These are phyloP conservation scores for Dioszegia crocea DNA, from an alignment of 768 basidiomycete genomes.

Conservation along the genomic window DNA sequence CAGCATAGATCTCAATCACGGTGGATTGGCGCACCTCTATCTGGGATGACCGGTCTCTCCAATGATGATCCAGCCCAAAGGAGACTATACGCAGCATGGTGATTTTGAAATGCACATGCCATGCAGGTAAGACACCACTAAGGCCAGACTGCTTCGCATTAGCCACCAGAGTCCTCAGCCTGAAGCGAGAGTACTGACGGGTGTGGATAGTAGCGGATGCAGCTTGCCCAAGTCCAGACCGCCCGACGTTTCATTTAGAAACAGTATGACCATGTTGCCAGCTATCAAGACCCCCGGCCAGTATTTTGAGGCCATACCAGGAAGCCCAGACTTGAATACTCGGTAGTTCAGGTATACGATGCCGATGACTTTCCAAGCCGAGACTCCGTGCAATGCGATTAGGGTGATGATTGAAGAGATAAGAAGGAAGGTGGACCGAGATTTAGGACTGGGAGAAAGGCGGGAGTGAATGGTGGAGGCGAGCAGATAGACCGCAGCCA, in stretches of 20 bases:
- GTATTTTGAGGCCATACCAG: background rate
- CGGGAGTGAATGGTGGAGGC: slow-evolving; percentile 48
- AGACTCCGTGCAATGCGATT: slow-evolving; percentile 72
- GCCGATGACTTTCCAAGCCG: slow-evolving; percentile 67
- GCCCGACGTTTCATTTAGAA: slow-evolving; percentile 67
- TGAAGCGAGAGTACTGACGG: slow-evolving; percentile 57
- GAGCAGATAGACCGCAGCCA: slow-evolving; percentile 60
- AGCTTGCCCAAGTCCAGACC: slow-evolving; percentile 69
- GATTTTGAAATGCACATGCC: slow-evolving; percentile 93
- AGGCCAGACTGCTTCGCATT: slow-evolving; percentile 49
- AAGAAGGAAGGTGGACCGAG: slow-evolving; percentile 24
- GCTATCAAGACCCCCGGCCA: slow-evolving; percentile 60
- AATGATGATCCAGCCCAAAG: slow-evolving; percentile 88
- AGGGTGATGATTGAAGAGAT: slow-evolving; percentile 64
- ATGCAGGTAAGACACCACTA: slow-evolving; percentile 74
- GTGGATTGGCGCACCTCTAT: slow-evolving; percentile 16
- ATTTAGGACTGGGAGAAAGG: slow-evolving; percentile 1
- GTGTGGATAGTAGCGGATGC: slow-evolving; percentile 56
- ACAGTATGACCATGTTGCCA: slow-evolving; percentile 70
- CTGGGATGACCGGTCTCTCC: slow-evolving; percentile 55
- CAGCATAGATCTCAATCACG: background rate
- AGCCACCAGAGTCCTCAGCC: background rate
- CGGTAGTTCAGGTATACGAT: slow-evolving; percentile 69
- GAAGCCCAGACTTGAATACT: slow-evolving; percentile 55
- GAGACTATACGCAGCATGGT: slow-evolving; percentile 90